Evolutionary conservation across 179 eudicot genomes (phyloP).

Genomic region (Drosera spatulata): DNA sequence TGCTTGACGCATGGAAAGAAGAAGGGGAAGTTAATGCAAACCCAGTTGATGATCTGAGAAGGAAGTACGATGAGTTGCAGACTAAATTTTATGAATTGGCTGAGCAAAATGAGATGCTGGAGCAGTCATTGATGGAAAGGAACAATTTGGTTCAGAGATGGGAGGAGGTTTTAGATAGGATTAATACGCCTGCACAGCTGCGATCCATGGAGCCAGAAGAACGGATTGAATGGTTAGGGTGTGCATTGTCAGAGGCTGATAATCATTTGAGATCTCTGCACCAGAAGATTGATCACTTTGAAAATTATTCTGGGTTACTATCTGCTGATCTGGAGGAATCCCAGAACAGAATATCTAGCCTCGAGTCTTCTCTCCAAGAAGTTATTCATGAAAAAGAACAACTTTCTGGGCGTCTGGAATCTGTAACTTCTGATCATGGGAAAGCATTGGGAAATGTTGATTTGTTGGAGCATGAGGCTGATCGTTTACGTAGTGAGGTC

Average conservation of each 20-base stretch:
- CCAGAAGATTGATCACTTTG: conserved; percentile 63
- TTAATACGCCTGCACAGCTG: conserved; percentile 70
- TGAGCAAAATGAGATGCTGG: conserved; percentile 98
- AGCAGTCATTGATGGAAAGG: conserved; percentile 87
- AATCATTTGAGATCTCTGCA: conserved; percentile 67
- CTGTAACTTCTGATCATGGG: conserved; percentile 37
- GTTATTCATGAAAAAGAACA: conserved; percentile 43
- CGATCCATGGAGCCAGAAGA: conserved; percentile 91
- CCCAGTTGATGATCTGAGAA: conserved; percentile 55
- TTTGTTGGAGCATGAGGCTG: conserved; percentile 28
- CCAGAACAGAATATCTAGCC: conserved; percentile 41
- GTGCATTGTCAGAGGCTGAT: conserved; percentile 76
- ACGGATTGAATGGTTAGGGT: conserved; percentile 83
- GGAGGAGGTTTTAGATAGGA: conserved; percentile 84
- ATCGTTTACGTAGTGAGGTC: conserved; percentile 39
- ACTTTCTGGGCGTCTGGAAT: conserved; percentile 42
- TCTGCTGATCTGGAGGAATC: conserved; percentile 58
- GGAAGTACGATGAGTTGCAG: conserved; percentile 77
- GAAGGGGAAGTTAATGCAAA: conserved; percentile 34
- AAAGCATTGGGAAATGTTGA: conserved; percentile 33
- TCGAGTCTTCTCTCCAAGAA: conserved; percentile 38
- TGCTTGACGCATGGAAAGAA: conserved; percentile 57
- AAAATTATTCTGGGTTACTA: conserved; percentile 42
- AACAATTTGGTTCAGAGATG: conserved; percentile 81
- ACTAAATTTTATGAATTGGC: conserved; percentile 77